Base-by-base conservation (phyloP, 2,329 filamentous ascomycete genomes). In the Hypoxylon sp. region DNA sequence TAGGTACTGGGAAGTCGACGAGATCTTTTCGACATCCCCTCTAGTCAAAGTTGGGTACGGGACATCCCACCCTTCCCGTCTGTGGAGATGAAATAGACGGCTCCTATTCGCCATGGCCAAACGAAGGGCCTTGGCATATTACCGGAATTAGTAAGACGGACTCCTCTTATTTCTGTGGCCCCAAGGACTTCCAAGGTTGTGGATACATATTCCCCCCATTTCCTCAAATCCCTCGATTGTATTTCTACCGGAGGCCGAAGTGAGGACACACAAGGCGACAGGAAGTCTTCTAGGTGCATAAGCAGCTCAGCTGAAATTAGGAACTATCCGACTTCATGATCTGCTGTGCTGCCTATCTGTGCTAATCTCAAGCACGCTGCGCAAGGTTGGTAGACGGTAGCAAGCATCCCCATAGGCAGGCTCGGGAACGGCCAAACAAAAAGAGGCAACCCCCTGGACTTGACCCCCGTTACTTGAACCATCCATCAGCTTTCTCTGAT, bases 71-170 rank as follows among this genome's bases (percentile, higher is more conserved):
- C 58, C 61, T 70, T 72, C 67, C 69, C 69, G 69, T 66, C 58
- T 72, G 67, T 68, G 69, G 69, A 72, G 69, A 66, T 61, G 57
- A 57, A 66, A 69, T 66, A 59, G 42, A 35, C 20, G 37, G 30
- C 20, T 69, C 61, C 64, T 64, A 70, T 70, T 68, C 61, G 66
- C 61, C 67, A 65, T 63, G 40, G 35, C 54, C 54, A 66, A 61
- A 61, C 61, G 61, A 67, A 69, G 50, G 49, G 50, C 55, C 61
- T 65, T 67, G 50, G 67, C 64, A 66, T 51, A 72, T 72, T 72
- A 62, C 66, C 69, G 63, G 37, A 72, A 67, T 70, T 70, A 70
- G 69, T 72, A 72, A 72, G 69, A 72, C 40, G 50, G 40, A 44
- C 56, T 67, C 56, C 61, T 69, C 64, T 65, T 65, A 70, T 67